These are phyloP conservation scores for Arachis monticola DNA, from an alignment of 331 rosid genomes.

Conservation along the genomic window DNA sequence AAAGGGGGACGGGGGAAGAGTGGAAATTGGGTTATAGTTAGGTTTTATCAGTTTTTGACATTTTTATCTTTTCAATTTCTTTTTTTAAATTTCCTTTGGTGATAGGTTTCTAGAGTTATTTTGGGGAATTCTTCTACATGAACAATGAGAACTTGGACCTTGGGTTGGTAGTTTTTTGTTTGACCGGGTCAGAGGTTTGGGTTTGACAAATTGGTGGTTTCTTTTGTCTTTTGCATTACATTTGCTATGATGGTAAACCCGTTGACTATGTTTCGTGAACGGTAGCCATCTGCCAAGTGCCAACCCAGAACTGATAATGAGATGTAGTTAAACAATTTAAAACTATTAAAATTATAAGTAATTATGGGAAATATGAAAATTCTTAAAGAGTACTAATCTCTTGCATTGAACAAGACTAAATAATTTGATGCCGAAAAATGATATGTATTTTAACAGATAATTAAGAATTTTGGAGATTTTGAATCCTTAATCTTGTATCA, in stretches of 20 bases:
- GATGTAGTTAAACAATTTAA: no score
- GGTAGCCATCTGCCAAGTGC: neutral
- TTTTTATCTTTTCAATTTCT: neutral
- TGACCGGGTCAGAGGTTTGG: neutral
- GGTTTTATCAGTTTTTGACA: neutral
- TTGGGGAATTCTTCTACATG: neutral
- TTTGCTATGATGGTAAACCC: neutral
- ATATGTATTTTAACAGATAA: neutral
- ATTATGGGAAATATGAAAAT: neutral
- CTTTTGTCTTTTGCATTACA: neutral
- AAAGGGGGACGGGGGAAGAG: neutral
- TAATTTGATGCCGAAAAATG: neutral
- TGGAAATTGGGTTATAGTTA: neutral
- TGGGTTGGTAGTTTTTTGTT: conserved; percentile 4
- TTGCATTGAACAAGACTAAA: neutral
- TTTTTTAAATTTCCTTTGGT: neutral
- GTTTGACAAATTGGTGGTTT: conserved; percentile 4
- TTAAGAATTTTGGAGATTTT: neutral
- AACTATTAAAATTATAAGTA: neutral
- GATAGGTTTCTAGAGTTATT: neutral
- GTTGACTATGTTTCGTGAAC: neutral
- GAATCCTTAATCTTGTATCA: neutral
- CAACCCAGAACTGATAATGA: neutral
- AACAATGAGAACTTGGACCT: neutral
- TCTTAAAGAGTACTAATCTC: neutral